These are phyloP conservation scores for Pseudoperonospora humuli DNA, from an alignment of 352 stramenopile genomes.

Conservation along the genomic window DNA sequence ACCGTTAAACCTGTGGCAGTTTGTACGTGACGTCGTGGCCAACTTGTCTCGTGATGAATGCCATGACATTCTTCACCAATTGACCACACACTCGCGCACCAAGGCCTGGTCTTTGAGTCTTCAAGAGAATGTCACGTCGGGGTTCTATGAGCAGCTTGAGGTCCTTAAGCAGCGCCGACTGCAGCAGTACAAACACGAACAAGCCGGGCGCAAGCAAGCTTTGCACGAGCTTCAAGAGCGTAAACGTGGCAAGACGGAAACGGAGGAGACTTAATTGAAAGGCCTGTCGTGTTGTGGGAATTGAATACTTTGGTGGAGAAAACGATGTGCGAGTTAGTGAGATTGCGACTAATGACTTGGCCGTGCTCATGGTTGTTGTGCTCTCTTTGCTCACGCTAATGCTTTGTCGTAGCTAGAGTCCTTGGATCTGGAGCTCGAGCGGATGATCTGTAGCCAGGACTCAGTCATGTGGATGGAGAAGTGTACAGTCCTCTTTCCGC, in stretches of 20 bases:
- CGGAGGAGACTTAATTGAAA: conserved; percentile 10
- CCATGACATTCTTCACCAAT: conserved; percentile 41
- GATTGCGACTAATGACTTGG: too few relatives aligned
- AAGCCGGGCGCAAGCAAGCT: conserved; percentile 26
- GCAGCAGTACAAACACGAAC: conserved; percentile 26
- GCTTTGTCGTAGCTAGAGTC: too few relatives aligned
- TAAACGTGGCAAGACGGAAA: conserved; percentile 9
- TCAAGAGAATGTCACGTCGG: conserved; percentile 35
- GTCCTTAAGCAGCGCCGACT: conserved; percentile 20
- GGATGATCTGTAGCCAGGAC: too few relatives aligned
- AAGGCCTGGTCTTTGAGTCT: conserved; percentile 49
- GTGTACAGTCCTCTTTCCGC: too few relatives aligned
- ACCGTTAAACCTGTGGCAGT: conserved; percentile 40
- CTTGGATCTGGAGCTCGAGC: too few relatives aligned
- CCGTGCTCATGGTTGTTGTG: too few relatives aligned
- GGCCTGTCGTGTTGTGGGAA: background rate
- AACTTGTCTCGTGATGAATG: conserved; percentile 28
- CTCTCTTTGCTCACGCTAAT: too few relatives aligned
- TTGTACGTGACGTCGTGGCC: conserved; percentile 29
- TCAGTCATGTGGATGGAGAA: too few relatives aligned
- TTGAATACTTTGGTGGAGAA: too few relatives aligned
- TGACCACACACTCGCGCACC: conserved; percentile 38
- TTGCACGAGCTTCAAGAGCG: conserved; percentile 20
- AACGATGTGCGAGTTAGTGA: too few relatives aligned
- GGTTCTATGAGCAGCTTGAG: conserved; percentile 29